phyloP scores from a whole-genome alignment of 2,329 filamentous ascomycete species.

The Botrytis sinoallii region DNA sequence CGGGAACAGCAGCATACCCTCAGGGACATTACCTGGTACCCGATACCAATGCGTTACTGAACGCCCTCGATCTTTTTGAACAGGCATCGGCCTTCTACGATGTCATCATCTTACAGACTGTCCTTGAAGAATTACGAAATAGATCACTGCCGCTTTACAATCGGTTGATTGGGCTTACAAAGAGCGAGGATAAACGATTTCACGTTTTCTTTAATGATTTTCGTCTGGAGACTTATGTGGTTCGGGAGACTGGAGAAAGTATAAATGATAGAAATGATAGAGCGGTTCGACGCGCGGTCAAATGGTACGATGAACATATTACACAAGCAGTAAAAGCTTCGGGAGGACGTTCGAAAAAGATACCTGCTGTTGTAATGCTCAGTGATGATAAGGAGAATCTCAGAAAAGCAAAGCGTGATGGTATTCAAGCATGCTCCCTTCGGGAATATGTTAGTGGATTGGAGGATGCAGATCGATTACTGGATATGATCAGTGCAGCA shows the following conservation, averaged over 20 bases:
- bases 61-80: slow-evolving; percentile 96
- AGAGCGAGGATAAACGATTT: slow-evolving; percentile 94
- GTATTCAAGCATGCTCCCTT: slow-evolving; percentile 65
- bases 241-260: slow-evolving; percentile 70
- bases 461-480: slow-evolving; percentile 76
- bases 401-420: slow-evolving; percentile 73
- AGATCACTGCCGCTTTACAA: slow-evolving; percentile 93
- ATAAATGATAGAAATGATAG: slow-evolving; percentile 98
- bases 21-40: slow-evolving; percentile 92
- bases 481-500: slow-evolving; percentile 89
- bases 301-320: slow-evolving; percentile 88
- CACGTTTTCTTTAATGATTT: slow-evolving; percentile 99
- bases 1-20: slow-evolving; percentile 76
- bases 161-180: slow-evolving; percentile 82
- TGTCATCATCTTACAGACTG: slow-evolving; percentile 93
- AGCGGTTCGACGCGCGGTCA: slow-evolving; percentile 78
- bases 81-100: slow-evolving; percentile 89
- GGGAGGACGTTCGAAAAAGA: slow-evolving; percentile 49
- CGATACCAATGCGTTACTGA: slow-evolving; percentile 93
- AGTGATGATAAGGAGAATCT: slow-evolving; percentile 90
- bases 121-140: slow-evolving; percentile 93
- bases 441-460: slow-evolving; percentile 79
- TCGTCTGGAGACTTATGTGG: slow-evolving; percentile 82
- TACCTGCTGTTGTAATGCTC: slow-evolving; percentile 84
- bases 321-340: slow-evolving; percentile 55